Base-by-base conservation (phyloP, 1,284 basidiomycete species). In the Trametes pubescens region DNA sequence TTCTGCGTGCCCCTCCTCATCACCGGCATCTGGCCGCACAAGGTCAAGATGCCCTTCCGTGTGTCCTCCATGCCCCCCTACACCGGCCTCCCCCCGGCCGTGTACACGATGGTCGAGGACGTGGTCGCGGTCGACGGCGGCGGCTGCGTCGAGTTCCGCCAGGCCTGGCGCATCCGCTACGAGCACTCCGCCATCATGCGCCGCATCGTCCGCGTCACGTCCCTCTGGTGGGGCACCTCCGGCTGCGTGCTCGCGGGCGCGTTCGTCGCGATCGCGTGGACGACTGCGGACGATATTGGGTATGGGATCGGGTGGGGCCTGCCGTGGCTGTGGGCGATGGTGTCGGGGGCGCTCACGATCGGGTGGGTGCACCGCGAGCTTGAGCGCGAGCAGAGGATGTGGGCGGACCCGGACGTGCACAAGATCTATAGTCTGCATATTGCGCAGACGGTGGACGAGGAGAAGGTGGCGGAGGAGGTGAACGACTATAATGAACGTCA, bases 71-170 rank as follows among this genome's bases (percentile, higher is more conserved):
- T 77, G 59, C 75, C 75, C 2, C 58, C 71, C 2, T 62, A 65
- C 52, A 69, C 73, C 29, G 70, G 68, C 14, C 73, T 76, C 24
- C 75, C 74, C 1, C 76, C 76, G 1, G 68, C 71, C 26, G 72
- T 72, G 3, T 76, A 74, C 71, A 75, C 72, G 48, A 68, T 74
- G 58, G 73, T 75, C 43, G 75, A 77, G 62, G 76, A 76, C 64
- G 57, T 76, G 65, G 67, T 76, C 52, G 73, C 75, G 49, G 75
- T 77, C 52, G 76, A 77, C 59, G 75, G 75, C 34, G 72, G 75
- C 22, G 76, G 75, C 48, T 70, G 74, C 51, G 71, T 73, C 61
- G 73, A 72, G 61, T 77, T 76, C 67, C 74, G 75, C 8, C 72
- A 75, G 59, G 75, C 75, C 4, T 77, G 75, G 75, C 71, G 74